Evolutionary conservation across 768 basidiomycete genomes (phyloP), one percentile per base, ranked within the genome.

Genomic region (Hericium alpestre): DNA sequence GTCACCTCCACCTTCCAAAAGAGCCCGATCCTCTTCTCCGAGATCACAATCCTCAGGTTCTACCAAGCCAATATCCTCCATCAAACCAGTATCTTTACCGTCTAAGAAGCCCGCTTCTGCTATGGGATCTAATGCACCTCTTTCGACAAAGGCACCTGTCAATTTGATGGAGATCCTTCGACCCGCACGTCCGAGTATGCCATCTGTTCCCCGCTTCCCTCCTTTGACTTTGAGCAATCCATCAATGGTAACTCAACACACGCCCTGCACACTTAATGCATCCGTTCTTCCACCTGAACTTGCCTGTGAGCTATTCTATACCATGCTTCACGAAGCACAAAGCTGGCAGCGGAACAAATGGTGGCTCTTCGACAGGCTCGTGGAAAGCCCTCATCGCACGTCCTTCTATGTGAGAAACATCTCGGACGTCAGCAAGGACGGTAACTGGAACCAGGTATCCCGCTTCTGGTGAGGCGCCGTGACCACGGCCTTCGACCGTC

Each of bases 321-420:
- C 75, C 0, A 84, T 92, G 86, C 58, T 85, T 13, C 75, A 82
- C 51, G 71, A 75, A 15, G 82, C 88, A 18, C 73, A 70, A 41
- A 63, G 69, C 8, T 92, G 89, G 90, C 71, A 78, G 59, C 73
- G 81, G 52, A 89, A 87, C 59, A 87, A 83, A 63, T 92, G 90
- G 90, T 91, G 84, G 84, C 75, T 92, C 18, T 85, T 88, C 67
- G 88, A 92, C 64, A 76, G 83, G 20, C 59, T 91, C 13, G 90
- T 91, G 1, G 87, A 91, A 69, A 89, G 87, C 62, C 88, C 90
- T 3, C 90, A 92, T 70, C 74, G 81, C n/a, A 87, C 90, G 1
- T 80, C 85, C 1, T 90, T 91, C 69, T 92, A 79, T 70, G 81
- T 79, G 4, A 71, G 88, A 51, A 75, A 73, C 22, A 49, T 10